Base-by-base conservation (phyloP, 208 protist species). In the Histomonas meleagridis region DNA sequence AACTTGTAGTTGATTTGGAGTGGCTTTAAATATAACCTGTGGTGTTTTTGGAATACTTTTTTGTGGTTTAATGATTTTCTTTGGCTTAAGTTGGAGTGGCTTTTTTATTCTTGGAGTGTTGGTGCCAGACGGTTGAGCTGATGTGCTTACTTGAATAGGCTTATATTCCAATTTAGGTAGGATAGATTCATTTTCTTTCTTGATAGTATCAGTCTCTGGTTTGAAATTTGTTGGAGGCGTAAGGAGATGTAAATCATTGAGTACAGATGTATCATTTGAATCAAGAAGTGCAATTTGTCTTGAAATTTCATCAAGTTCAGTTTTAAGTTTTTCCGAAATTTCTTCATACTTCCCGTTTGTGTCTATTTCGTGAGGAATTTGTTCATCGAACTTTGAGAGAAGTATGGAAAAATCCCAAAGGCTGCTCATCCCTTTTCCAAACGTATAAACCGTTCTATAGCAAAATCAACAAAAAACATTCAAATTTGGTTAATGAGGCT, bases 341-440 rank as follows among this genome's bases (percentile, higher is more conserved):
- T 65, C 60, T n/a, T 10, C 60, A n/a, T n/a, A n/a, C n/a, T n/a
- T n/a, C n/a, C n/a, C n/a, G n/a, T n/a, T n/a, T n/a, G n/a, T n/a
- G n/a, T n/a, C n/a, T n/a, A n/a, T n/a, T n/a, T n/a, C n/a, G n/a
- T n/a, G n/a, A n/a, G n/a, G n/a, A n/a, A n/a, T n/a, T n/a, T n/a
- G n/a, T n/a, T n/a, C n/a, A n/a, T n/a, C n/a, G n/a, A n/a, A n/a
- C n/a, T n/a, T n/a, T 18, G 43, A 28, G 5, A 86, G 43, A 28
- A 86, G 76, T 57, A 23, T 18, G 7, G 76, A 86, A 46, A 86
- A 86, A 86, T 86, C 76, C 76, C 76, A 86, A 23, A 55, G n/a
- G 32, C 55, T 46, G 55, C 46, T 55, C 76, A 86, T 86, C 46
- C n/a, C n/a, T n/a, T 51, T 38, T 28, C 23, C 18, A 55, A 86